Evolutionary conservation across 2,329 filamentous ascomycete species (phyloP).

Genomic region (Pseudogymnoascus sp.): DNA sequence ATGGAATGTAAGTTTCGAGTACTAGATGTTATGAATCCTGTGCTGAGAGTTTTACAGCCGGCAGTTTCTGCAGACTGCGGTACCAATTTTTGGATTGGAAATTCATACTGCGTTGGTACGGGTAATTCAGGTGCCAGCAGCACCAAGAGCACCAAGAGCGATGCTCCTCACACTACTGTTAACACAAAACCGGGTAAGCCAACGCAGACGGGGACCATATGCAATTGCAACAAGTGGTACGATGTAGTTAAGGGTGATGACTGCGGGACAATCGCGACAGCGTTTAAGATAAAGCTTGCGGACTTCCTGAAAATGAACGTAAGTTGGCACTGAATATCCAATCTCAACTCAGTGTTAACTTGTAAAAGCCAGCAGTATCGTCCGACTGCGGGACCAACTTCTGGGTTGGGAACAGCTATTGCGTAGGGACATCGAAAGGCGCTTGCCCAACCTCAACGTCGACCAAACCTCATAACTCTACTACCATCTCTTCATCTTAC

Average conservation of each 20-base stretch:
- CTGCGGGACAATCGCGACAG: constrained; percentile 5
- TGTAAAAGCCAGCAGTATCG: constrained; percentile 26
- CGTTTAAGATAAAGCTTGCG: constrained; percentile 1
- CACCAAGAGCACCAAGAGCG: background rate
- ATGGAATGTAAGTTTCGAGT: background rate
- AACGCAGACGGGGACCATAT: background rate
- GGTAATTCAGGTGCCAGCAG: background rate
- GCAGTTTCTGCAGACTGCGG: constrained; percentile 20
- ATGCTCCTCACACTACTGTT: constrained; percentile 8
- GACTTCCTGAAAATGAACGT: constrained; percentile 11
- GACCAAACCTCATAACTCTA: constrained; percentile 9
- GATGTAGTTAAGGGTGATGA: constrained; percentile 12
- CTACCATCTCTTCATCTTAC: constrained; percentile 10
- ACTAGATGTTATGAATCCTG: no score
- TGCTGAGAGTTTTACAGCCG: background rate
- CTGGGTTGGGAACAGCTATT: constrained; percentile 24
- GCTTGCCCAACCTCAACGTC: constrained; percentile 16
- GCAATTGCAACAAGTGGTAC: constrained; percentile 13
- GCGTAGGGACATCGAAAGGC: constrained; percentile 20
- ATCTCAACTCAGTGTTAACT: background rate
- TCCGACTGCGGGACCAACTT: constrained; percentile 25
- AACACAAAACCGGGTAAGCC: constrained; percentile 1
- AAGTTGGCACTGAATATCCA: background rate
- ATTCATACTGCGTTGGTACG: constrained; percentile 26
- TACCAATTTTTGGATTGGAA: constrained; percentile 22